A percentile compares a stretch with the other conserved stretches of the same genome.
Conservation (phyloP, 371 early-diverging fungal genomes). For the Blyttiomyces sp. region DNA sequence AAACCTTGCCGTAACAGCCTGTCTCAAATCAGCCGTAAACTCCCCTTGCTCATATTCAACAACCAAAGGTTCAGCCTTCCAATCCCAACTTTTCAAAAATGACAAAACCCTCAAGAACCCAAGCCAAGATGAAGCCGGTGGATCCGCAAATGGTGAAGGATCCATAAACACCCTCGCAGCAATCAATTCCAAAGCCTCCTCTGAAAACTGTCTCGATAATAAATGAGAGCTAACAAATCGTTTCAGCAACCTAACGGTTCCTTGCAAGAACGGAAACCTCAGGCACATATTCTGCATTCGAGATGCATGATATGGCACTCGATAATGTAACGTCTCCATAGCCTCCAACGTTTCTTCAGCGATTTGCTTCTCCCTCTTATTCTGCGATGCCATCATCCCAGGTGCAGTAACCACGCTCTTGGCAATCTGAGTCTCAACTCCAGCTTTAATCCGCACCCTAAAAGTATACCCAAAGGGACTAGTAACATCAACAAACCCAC, state of each 20-base stretch:
- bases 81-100: constrained; percentile 70
- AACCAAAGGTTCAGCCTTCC: constrained; percentile 68
- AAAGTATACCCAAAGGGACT: constrained; percentile 64
- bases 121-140: constrained; percentile 46
- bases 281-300: constrained; percentile 35
- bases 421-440: constrained; percentile 65
- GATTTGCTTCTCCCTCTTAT: too few relatives aligned
- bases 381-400: too few relatives aligned
- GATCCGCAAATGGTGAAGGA: constrained; percentile 58
- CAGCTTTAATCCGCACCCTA: constrained; percentile 71
- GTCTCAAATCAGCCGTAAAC: constrained; percentile 30
- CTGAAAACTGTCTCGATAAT: constrained; percentile 32
- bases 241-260: constrained; percentile 70
- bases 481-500: constrained; percentile 67
- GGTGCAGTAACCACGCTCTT: constrained; percentile 31
- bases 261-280: constrained; percentile 27
- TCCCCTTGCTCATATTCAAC: constrained; percentile 71
- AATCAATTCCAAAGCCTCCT: constrained; percentile 38
- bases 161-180: constrained; percentile 55
- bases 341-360: too few relatives aligned
- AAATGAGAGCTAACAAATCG: constrained; percentile 84
- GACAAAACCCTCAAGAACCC: constrained; percentile 75
- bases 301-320: constrained; percentile 24
- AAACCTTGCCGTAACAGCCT: constrained; percentile 12
- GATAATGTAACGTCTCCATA: too few relatives aligned